Base-by-base conservation (phyloP, 169 alveolate genomes). In the Cryptosporidium tyzzeri region DNA sequence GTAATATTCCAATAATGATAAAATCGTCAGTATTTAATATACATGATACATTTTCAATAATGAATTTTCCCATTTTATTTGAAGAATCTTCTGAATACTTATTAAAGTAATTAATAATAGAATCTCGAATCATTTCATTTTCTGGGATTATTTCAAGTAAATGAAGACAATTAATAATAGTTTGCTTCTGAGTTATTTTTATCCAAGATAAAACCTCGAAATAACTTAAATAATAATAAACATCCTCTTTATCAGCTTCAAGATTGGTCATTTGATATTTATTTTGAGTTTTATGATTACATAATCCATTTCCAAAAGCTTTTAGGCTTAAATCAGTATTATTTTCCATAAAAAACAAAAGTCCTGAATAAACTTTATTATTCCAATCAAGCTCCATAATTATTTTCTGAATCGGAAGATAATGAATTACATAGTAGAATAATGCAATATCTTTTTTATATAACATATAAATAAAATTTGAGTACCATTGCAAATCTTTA, bases 191-290 rank as follows among this genome's bases (percentile, higher is more conserved):
- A 29, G 80, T 18, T 21, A 44, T 21, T 53, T 80, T 80, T 2
- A 21, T n/a, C 75, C 75, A 44, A 18, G 62, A 80, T 23, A 80
- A 65, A 16, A 80, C 51, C 9, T 26, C 69, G 29, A 80, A 33
- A 48, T 80, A 80, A n/a, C 89, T 65, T 26, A 80, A 39, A 65
- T 62, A 80, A 41, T 61, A 80, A 21, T 62, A 59, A 26, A 26
- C 85, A 7, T 9, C 14, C n/a, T 55, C 8, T 26, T 55, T 55
- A n/a, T 69, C 31, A 12, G 41, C 45, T 35, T 44, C 23, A 1
- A 18, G 10, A 18, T 69, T 35, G 21, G n/a, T 3, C 16, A 41
- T 0, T 41, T 71, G 69, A 6, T 70, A 16, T 8, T 26, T 45
- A 21, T 44, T 23, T 45, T 3, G 33, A 21, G 21, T 26, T 8